Conservation (phyloP, 106 monocot genomes). For the Iris macrosiphon region DNA sequence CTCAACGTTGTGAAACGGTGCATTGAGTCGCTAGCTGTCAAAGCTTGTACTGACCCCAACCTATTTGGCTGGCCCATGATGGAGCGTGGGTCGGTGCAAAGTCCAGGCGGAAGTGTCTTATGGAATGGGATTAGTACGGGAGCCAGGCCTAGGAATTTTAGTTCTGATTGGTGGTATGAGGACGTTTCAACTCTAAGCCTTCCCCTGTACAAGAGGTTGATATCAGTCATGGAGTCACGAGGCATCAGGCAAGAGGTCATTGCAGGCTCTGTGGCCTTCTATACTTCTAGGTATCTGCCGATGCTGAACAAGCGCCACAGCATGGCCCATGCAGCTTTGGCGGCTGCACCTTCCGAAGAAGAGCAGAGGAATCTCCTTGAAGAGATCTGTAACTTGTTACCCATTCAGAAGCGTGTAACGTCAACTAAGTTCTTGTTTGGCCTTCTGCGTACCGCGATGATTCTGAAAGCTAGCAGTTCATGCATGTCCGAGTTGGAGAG, state of each 20-base stretch:
- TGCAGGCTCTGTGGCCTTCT: slow-evolving; percentile 18
- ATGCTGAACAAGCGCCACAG: slow-evolving; percentile 11
- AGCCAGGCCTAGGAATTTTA: slow-evolving; percentile 11
- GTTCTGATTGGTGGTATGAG: slow-evolving; percentile 34
- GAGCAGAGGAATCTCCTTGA: slow-evolving; percentile 24
- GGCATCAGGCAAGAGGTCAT: slow-evolving; percentile 13
- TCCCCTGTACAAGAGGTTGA: slow-evolving; percentile 20
- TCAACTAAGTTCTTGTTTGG: slow-evolving; percentile 25
- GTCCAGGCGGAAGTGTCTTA: slow-evolving; percentile 25
- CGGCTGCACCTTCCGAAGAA: slow-evolving; percentile 9
- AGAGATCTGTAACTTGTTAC: slow-evolving; percentile 18
- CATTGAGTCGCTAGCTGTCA: slow-evolving; percentile 28
- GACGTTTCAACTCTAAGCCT: slow-evolving; percentile 21
- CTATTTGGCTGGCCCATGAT: slow-evolving; percentile 22
- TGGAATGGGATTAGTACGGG: slow-evolving; percentile 41
- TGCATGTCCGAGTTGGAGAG: slow-evolving; percentile 20
- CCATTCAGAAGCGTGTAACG: slow-evolving; percentile 11
- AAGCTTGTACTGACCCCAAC: slow-evolving; percentile 22
- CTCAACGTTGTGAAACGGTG: slow-evolving; percentile 21
- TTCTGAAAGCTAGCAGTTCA: slow-evolving; percentile 9
- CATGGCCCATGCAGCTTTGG: background rate
- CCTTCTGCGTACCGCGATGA: slow-evolving; percentile 21
- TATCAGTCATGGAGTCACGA: slow-evolving; percentile 19
- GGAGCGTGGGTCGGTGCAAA: slow-evolving; percentile 25
- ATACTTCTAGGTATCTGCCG: slow-evolving; percentile 16